Evolutionary conservation across 176 grass and related monocot genomes (phyloP).

Genomic region (Carex pumila): DNA sequence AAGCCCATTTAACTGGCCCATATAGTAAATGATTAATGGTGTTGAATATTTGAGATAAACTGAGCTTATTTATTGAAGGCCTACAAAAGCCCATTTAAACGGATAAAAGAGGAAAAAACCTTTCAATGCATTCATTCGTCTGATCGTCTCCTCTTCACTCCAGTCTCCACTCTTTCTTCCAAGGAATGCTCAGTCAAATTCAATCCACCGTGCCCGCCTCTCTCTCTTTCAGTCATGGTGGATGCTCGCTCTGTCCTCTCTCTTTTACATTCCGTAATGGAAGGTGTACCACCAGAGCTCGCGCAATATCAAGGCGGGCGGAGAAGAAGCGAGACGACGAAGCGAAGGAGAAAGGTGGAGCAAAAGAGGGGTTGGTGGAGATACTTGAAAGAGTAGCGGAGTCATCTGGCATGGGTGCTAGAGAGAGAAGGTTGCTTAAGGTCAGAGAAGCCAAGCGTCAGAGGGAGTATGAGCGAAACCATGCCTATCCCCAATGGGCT

Average conservation of each 20-base stretch:
- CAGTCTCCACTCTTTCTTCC: background rate
- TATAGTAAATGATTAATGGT: background rate
- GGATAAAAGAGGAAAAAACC: background rate
- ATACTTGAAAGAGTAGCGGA: conserved; percentile 15
- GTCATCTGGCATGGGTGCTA: conserved; percentile 50
- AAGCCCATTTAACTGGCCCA: background rate
- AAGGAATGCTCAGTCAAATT: background rate
- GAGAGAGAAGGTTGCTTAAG: conserved; percentile 70
- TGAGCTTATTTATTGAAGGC: background rate
- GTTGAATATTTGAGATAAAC: background rate
- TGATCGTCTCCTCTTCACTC: background rate
- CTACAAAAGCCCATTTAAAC: background rate
- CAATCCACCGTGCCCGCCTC: background rate
- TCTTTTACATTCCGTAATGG: background rate
- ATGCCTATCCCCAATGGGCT: conserved; percentile 80
- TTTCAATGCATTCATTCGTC: background rate
- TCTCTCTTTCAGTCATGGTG: background rate
- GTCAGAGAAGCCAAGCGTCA: conserved; percentile 77
- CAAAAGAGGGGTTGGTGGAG: background rate
- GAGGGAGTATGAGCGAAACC: conserved; percentile 52
- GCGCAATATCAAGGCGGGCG: background rate
- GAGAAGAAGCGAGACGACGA: conserved; percentile 6
- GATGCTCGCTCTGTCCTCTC: background rate
- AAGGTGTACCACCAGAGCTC: conserved; percentile 17
- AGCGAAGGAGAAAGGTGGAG: background rate